Evolutionary conservation across 805 yeast species (phyloP).

Genomic region (Lachancea fermentati): DNA sequence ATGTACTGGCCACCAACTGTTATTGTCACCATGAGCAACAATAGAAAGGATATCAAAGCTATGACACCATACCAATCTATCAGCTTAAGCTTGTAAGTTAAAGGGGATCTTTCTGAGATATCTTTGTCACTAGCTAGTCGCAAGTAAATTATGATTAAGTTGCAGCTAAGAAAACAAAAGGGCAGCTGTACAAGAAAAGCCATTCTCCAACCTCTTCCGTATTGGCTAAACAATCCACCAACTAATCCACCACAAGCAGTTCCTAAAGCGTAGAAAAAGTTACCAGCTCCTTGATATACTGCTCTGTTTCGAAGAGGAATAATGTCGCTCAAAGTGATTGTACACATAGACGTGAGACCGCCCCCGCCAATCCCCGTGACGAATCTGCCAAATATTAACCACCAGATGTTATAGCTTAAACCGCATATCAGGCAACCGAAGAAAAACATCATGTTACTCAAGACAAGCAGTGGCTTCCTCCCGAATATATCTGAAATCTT

Average conservation of each 20-base stretch:
- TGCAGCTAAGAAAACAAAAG: slow-evolving; percentile 44
- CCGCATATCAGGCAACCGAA: slow-evolving; percentile 56
- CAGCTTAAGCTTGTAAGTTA: slow-evolving; percentile 43
- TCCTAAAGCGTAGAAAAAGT: slow-evolving; percentile 71
- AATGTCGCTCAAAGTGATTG: slow-evolving; percentile 72
- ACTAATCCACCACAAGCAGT: slow-evolving; percentile 67
- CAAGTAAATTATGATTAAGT: slow-evolving; percentile 37
- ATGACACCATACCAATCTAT: slow-evolving; percentile 53
- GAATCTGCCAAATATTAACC: slow-evolving; percentile 52
- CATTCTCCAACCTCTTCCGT: slow-evolving; percentile 55
- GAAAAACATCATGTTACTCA: slow-evolving; percentile 52
- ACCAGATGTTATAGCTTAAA: slow-evolving; percentile 39
- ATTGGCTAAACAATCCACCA: slow-evolving; percentile 55
- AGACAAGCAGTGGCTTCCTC: slow-evolving; percentile 45
- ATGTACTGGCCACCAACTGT: slow-evolving; percentile 49
- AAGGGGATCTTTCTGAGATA: slow-evolving; percentile 23
- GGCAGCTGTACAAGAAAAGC: slow-evolving; percentile 52
- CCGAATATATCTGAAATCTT: slow-evolving; percentile 70
- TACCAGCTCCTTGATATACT: slow-evolving; percentile 75
- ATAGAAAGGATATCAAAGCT: slow-evolving; percentile 40
- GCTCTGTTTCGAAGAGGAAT: slow-evolving; percentile 76
- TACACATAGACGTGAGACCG: slow-evolving; percentile 67
- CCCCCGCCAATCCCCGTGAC: slow-evolving; percentile 90
- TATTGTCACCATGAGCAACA: slow-evolving; percentile 44
- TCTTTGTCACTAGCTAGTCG: slow-evolving; percentile 4